Base-by-base conservation (phyloP, 257 asterid species). In the Osmanthus fragrans region DNA sequence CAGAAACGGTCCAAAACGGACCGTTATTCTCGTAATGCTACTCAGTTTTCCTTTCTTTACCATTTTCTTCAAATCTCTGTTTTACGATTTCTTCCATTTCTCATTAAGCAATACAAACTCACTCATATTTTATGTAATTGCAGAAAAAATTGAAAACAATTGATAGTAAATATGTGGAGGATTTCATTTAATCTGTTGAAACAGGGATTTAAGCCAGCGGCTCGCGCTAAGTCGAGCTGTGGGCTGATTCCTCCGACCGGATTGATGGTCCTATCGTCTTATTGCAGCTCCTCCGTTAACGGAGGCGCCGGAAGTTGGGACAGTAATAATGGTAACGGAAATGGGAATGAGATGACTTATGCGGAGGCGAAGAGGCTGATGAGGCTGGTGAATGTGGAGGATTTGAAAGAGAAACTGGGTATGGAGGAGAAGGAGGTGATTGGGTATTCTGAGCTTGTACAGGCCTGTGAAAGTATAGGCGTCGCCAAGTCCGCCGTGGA, bases 331-430 rank as follows among this genome's bases (percentile, higher is more conserved):
- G 78, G 42, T 8, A 39, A 39, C 42, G 12, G 76, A 56, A 70
- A 36, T 11, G 89, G 76, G 25, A 82, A 77, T 47, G 63, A 65
- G 72, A 87, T 94, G 82, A 79, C 97, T 75, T 88, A 77, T 47
- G 93, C 81, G 37, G 98, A 94, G 90, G 97, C 95, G 47, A 94
- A 91, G 87, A 90, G 86, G 80, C 32, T 94, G 89, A 91, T 94
- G 97, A 89, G 97, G 88, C 83, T 92, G 86, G 97, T 89, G 84
- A 88, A 92, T 76, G 97, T 94, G 84, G 94, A 88, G 70, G 88
- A 90, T 27, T 64, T 92, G 82, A 92, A 92, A 83, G 87, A 76
- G 87, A 91, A 89, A 84, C 88, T 94, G 45, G 97, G 93, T 49
- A 78, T 85, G 96, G 92, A 88, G 82, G 82, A 82, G 40, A 86